phyloP scores from a whole-genome alignment of 2,329 filamentous ascomycete genomes.

The Verticillium nubilum region DNA sequence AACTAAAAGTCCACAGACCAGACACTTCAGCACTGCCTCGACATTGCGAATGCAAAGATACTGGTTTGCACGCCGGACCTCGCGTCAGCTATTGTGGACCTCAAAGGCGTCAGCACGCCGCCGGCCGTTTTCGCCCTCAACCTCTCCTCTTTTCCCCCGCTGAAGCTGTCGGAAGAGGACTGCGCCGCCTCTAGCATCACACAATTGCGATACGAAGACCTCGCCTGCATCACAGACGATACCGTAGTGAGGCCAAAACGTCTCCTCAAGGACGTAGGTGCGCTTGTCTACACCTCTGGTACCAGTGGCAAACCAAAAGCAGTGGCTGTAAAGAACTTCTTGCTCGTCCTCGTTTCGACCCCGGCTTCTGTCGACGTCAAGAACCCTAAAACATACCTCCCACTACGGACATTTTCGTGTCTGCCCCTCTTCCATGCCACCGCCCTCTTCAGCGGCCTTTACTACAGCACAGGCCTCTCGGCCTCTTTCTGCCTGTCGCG shows the following conservation, averaged over 20 bases:
- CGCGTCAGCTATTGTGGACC: background rate
- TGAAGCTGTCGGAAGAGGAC: background rate
- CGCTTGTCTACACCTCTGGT: slow-evolving; percentile 68
- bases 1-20: background rate
- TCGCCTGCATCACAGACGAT: background rate
- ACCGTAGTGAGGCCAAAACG: background rate
- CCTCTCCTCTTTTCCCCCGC: background rate
- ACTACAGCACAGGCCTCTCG: slow-evolving; percentile 42
- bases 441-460: slow-evolving; percentile 53
- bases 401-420: background rate
- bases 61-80: background rate
- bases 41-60: background rate
- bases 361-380: background rate
- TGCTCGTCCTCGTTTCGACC: slow-evolving; percentile 20
- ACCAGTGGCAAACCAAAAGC: slow-evolving; percentile 74
- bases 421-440: slow-evolving; percentile 63
- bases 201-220: background rate
- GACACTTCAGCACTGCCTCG: slow-evolving; percentile 1
- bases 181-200: background rate
- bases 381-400: background rate
- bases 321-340: slow-evolving; percentile 42
- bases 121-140: background rate
- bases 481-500: slow-evolving; percentile 50
- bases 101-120: background rate
- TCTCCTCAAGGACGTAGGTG: slow-evolving; percentile 15